These are phyloP conservation scores for Saturnispora bothae DNA, from an alignment of 805 yeast species.

Conservation along the genomic window DNA sequence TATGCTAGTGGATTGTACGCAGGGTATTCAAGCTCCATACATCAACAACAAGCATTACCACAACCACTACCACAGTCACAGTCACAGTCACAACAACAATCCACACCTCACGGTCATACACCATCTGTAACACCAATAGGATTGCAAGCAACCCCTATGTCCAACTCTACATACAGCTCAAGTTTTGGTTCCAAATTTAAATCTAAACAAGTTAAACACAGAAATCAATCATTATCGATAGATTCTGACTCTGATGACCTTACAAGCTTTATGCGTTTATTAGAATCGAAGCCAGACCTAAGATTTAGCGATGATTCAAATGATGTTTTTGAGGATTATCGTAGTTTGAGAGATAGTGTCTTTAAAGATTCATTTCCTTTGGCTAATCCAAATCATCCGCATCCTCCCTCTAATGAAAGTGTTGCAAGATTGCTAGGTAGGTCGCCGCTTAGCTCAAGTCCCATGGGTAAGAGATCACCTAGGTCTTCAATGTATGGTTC, in stretches of 20 bases:
- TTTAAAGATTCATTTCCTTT: constrained; percentile 7
- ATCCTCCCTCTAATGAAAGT: no score
- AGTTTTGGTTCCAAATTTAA: constrained; percentile 55
- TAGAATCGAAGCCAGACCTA: constrained; percentile 29
- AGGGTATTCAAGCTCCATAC: constrained; percentile 4
- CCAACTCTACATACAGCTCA: no score
- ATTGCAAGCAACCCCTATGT: no score
- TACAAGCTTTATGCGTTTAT: constrained; percentile 26
- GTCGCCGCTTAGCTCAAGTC: constrained; percentile 6
- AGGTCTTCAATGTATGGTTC: not conserved
- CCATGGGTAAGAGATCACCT: not conserved
- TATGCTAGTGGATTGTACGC: not conserved
- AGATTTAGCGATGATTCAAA: constrained; percentile 21
- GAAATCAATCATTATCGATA: constrained; percentile 18
- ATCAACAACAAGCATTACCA: not conserved
- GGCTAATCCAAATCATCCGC: no score
- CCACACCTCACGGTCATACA: not conserved
- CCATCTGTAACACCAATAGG: no score
- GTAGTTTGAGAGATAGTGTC: constrained; percentile 15
- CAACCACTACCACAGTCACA: constrained; percentile 9
- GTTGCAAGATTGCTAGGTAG: constrained; percentile 2
- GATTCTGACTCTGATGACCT: constrained; percentile 26
- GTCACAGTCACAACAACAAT: constrained; percentile 22
- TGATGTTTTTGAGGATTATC: constrained; percentile 22
- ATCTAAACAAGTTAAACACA: constrained; percentile 19